These are phyloP conservation scores for Xylaria sp. DNA, from an alignment of 2,329 filamentous ascomycete genomes.

Conservation along the genomic window DNA sequence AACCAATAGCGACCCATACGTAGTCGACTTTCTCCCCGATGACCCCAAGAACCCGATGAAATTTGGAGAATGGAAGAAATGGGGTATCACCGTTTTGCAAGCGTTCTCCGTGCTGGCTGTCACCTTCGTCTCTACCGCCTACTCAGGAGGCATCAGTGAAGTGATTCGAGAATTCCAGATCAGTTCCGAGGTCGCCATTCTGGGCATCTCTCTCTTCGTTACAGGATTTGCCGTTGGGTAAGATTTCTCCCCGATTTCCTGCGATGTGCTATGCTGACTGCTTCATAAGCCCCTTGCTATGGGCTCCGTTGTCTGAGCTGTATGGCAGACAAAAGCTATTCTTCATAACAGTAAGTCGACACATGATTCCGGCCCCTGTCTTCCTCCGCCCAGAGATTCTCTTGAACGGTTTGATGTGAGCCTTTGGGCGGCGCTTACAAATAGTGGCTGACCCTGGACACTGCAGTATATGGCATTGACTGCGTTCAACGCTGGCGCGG, in stretches of 20 bases:
- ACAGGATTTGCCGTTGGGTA: slow-evolving; percentile 51
- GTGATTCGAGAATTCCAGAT: slow-evolving; percentile 59
- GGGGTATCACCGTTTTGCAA: slow-evolving; percentile 64
- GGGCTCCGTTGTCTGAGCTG: slow-evolving; percentile 66
- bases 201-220: slow-evolving; percentile 61
- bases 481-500: slow-evolving; percentile 60
- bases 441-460: background rate
- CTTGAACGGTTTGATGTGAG: background rate
- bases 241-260: slow-evolving; percentile 55
- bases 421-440: background rate
- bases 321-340: slow-evolving; percentile 61
- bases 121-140: slow-evolving; percentile 70
- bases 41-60: slow-evolving; percentile 70
- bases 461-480: slow-evolving; percentile 52
- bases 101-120: slow-evolving; percentile 70
- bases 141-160: slow-evolving; percentile 58
- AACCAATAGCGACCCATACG: slow-evolving; percentile 67
- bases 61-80: slow-evolving; percentile 62
- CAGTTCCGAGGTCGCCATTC: slow-evolving; percentile 48
- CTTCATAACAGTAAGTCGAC: slow-evolving; percentile 45
- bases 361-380: background rate
- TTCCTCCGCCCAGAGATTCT: background rate
- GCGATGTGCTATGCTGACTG: slow-evolving; percentile 48
- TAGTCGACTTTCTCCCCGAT: slow-evolving; percentile 67
- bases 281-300: slow-evolving; percentile 53